A percentile compares a stretch with the other conserved stretches of the same genome.
Conservation (phyloP, 2,329 filamentous ascomycete species). For the Metarhizium guizhouense region DNA sequence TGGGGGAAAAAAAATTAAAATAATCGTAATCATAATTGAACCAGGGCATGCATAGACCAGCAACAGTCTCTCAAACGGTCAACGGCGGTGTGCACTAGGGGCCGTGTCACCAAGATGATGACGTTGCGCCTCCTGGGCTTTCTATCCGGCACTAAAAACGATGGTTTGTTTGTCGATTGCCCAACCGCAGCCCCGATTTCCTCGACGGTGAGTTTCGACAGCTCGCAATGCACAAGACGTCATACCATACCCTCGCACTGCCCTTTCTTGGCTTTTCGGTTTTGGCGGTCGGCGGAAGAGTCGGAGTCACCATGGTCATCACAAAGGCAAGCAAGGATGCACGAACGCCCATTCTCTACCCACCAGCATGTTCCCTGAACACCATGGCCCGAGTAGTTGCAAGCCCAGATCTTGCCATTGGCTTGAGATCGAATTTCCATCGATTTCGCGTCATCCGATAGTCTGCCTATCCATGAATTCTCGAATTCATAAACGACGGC, state of each 20-base stretch:
- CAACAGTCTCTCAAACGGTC: background rate
- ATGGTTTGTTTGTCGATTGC: conserved; percentile 8
- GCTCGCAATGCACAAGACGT: background rate
- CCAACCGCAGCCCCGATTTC: conserved; percentile 4
- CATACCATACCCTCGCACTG: conserved; percentile 2
- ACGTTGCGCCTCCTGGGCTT: too few relatives aligned
- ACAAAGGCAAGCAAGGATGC: conserved; percentile 1
- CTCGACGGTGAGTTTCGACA: conserved; percentile 1
- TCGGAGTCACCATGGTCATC: conserved; percentile 6
- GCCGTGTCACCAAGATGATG: too few relatives aligned
- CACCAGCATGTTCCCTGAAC: background rate
- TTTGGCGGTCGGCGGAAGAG: conserved; percentile 4
- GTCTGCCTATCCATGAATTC: conserved; percentile 1
- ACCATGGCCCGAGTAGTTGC: background rate
- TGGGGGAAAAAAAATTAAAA: too few relatives aligned
- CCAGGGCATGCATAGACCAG: background rate
- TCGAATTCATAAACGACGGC: background rate
- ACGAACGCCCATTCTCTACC: background rate
- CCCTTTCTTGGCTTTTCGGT: background rate
- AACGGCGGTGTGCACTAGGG: background rate
- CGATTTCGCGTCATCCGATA: background rate
- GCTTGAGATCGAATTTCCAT: background rate
- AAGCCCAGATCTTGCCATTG: background rate
- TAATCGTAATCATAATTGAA: too few relatives aligned
- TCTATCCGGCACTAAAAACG: too few relatives aligned